A percentile compares a stretch with the other conserved stretches of the same genome.
phyloP scores from a whole-genome alignment of 345 rosid genomes.

The Cardiospermum halicacabum region DNA sequence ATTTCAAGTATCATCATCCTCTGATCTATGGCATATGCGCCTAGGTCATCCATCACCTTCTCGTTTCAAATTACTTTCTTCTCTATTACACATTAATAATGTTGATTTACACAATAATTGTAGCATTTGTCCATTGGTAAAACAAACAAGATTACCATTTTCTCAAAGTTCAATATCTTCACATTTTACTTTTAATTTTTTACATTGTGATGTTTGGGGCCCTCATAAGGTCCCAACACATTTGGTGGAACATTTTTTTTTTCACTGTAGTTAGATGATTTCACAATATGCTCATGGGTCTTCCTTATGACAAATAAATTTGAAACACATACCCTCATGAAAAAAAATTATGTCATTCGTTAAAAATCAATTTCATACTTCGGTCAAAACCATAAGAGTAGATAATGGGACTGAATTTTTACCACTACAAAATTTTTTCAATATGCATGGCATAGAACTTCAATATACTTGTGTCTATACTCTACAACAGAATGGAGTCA shows the following conservation, averaged over 20 bases:
- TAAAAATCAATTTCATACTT: not conserved
- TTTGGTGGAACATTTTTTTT: not conserved
- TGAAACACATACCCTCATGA: not conserved
- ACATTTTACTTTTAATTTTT: constrained; percentile 1
- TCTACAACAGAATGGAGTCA: constrained; percentile 16
- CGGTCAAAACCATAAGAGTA: not conserved
- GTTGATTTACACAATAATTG: not conserved
- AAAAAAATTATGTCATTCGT: too few relatives aligned
- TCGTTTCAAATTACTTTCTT: not conserved
- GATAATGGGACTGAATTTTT: constrained; percentile 16
- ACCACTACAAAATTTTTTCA: not conserved
- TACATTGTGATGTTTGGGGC: constrained; percentile 20
- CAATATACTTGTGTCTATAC: not conserved
- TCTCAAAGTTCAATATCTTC: constrained; percentile 9
- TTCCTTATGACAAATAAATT: not conserved
- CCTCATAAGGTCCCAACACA: not conserved
- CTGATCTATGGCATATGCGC: not conserved
- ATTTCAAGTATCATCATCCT: not conserved
- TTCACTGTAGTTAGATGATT: not conserved
- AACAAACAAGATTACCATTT: constrained; percentile 9
- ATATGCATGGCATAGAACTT: not conserved
- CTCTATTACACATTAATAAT: not conserved
- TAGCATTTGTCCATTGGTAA: constrained; percentile 3
- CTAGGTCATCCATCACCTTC: constrained; percentile 6
- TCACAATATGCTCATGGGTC: not conserved